Evolutionary conservation across 73 alveolate species (phyloP).

Genomic region (Paramecium sexaurelia): DNA sequence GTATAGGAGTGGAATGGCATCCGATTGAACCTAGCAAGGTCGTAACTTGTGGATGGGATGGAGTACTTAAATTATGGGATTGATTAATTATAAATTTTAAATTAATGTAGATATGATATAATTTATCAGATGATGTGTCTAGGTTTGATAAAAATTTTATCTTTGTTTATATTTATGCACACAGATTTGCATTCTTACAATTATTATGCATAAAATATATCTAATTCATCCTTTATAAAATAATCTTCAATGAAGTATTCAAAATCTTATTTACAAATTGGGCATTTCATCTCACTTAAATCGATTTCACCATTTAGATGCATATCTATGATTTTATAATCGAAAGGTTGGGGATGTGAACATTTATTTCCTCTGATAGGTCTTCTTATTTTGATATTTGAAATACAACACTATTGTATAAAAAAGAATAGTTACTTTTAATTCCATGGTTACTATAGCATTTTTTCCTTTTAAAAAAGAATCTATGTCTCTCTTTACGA

Average conservation of each 20-base stretch:
- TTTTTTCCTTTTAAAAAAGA: neutral
- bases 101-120: neutral
- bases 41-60: conserved; percentile 99
- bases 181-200: neutral
- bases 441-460: neutral
- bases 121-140: too few relatives aligned
- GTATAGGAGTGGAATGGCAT: conserved; percentile 98
- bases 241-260: neutral
- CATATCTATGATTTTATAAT: neutral
- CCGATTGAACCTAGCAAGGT: conserved; percentile 94
- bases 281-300: neutral
- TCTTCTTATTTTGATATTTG: neutral
- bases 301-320: neutral
- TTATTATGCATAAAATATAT: neutral
- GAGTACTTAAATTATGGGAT: conserved; percentile 97
- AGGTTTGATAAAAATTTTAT: neutral
- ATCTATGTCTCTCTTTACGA: neutral
- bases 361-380: neutral
- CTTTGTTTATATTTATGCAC: neutral
- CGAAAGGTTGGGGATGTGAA: neutral
- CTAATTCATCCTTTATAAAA: neutral
- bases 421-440: neutral
- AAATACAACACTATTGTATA: neutral
- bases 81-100: conserved; percentile 71
- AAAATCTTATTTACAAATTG: neutral